These are phyloP conservation scores for Tylopilus plumbeoviolaceoides DNA, from an alignment of 768 basidiomycete genomes.

Conservation along the genomic window DNA sequence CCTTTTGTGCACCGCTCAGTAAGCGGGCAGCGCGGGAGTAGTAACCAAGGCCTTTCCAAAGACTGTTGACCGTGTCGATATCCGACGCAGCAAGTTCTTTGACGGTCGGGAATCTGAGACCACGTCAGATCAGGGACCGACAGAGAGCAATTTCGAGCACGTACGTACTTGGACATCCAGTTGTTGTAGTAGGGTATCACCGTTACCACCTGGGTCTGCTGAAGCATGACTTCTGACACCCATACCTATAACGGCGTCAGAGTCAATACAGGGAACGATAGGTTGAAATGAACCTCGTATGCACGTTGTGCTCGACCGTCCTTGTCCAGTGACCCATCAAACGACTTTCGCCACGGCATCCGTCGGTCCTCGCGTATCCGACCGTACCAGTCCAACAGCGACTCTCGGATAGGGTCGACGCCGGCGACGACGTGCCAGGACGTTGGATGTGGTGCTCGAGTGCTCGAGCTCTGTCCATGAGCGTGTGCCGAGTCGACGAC, in stretches of 20 bases:
- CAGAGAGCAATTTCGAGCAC: not conserved
- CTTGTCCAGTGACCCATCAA: slow-evolving; percentile 45
- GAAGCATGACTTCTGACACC: slow-evolving; percentile 93
- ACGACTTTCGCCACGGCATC: slow-evolving; percentile 92
- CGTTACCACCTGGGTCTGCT: slow-evolving; percentile 91
- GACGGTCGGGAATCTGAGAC: slow-evolving; percentile 74
- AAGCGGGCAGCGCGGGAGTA: slow-evolving; percentile 84
- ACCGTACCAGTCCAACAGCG: slow-evolving; percentile 69
- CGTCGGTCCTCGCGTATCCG: slow-evolving; percentile 60
- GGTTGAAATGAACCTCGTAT: slow-evolving; percentile 67
- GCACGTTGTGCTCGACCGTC: slow-evolving; percentile 79
- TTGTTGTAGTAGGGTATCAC: slow-evolving; percentile 92
- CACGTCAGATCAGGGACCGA: not conserved
- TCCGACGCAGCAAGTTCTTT: slow-evolving; percentile 64
- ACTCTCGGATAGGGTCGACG: slow-evolving; percentile 40
- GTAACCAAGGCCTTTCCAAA: slow-evolving; percentile 93
- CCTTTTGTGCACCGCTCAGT: slow-evolving; percentile 79
- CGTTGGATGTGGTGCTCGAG: slow-evolving; percentile 34
- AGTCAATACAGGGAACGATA: not conserved
- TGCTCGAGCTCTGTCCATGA: not conserved
- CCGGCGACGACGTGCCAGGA: slow-evolving; percentile 46
- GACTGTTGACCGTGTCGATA: slow-evolving; percentile 79
- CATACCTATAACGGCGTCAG: slow-evolving; percentile 52
- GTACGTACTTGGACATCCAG: slow-evolving; percentile 76
- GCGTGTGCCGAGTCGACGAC: no score